phyloP scores from a whole-genome alignment of 352 stramenopile species.

The Blastocystis sp. region DNA sequence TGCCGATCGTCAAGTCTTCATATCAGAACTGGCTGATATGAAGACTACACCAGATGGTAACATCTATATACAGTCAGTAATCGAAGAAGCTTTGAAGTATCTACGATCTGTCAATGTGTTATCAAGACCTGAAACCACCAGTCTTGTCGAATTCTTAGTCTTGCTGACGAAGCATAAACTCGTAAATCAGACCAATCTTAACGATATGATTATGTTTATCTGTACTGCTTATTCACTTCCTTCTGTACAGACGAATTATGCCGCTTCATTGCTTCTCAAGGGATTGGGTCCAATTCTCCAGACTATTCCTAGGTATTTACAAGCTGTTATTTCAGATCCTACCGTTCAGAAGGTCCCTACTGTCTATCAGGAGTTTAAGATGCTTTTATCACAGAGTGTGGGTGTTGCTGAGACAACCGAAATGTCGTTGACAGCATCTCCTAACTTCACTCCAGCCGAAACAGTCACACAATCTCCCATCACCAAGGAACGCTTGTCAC shows the following conservation, averaged over 20 bases:
- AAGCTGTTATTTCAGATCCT: not conserved
- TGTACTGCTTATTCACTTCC: not conserved
- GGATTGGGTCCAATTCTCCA: not conserved
- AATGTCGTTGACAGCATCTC: not conserved
- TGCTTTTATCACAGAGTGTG: not conserved
- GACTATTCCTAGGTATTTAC: not conserved
- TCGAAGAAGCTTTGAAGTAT: not conserved
- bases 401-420: not conserved
- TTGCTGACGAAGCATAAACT: not conserved
- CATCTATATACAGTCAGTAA: not conserved
- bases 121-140: not conserved
- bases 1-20: not conserved
- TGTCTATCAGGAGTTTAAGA: not conserved
- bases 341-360: not conserved
- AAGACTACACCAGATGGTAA: not conserved
- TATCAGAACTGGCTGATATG: not conserved
- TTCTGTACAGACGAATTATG: not conserved
- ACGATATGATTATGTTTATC: not conserved
- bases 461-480: not conserved
- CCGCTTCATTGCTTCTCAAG: not conserved
- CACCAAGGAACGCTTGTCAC: not conserved
- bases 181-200: not conserved
- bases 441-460: not conserved
- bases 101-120: not conserved
- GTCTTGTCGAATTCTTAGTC: not conserved